Evolutionary conservation across 1,139 yeast genomes (phyloP).

Genomic region (Blastobotrys aristatus): DNA sequence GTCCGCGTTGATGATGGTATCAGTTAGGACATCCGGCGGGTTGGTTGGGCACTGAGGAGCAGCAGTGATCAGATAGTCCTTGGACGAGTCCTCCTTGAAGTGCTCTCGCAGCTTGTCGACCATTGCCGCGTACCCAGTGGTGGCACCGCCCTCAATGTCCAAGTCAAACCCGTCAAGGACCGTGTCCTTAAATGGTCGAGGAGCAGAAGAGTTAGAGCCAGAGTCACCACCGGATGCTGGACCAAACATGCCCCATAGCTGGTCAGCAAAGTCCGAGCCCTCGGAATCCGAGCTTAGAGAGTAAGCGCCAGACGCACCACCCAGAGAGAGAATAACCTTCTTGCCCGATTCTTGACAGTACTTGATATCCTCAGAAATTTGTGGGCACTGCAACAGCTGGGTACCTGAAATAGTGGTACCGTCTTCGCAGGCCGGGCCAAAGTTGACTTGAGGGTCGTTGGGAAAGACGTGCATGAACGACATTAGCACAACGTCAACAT

Average conservation of each 20-base stretch:
- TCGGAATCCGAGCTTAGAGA: slow-evolving; percentile 50
- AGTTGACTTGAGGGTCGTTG: slow-evolving; percentile 55
- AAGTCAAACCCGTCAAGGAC: slow-evolving; percentile 67
- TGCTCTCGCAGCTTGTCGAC: slow-evolving; percentile 48
- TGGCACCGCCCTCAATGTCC: slow-evolving; percentile 55
- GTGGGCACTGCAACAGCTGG: slow-evolving; percentile 34
- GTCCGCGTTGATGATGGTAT: slow-evolving; percentile 52
- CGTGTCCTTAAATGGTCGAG: slow-evolving; percentile 64
- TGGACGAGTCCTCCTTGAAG: slow-evolving; percentile 41
- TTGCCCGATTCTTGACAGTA: slow-evolving; percentile 72
- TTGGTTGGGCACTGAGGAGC: slow-evolving; percentile 88
- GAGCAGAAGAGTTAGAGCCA: slow-evolving; percentile 50
- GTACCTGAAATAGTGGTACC: slow-evolving; percentile 46
- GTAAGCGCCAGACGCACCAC: slow-evolving; percentile 64
- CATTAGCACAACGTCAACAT: slow-evolving; percentile 62
- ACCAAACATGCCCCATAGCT: slow-evolving; percentile 82
- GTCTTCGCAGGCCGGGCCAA: slow-evolving; percentile 58
- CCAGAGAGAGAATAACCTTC: slow-evolving; percentile 67
- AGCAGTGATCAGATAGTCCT: slow-evolving; percentile 69
- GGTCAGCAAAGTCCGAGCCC: slow-evolving; percentile 65
- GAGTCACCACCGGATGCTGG: slow-evolving; percentile 79
- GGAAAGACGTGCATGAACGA: slow-evolving; percentile 72
- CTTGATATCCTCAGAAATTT: slow-evolving; percentile 53
- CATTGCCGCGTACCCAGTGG: slow-evolving; percentile 50
- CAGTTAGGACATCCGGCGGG: slow-evolving; percentile 74